These are phyloP conservation scores for Pleurotus citrinopileatus DNA, from an alignment of 768 basidiomycete species.

Conservation along the genomic window DNA sequence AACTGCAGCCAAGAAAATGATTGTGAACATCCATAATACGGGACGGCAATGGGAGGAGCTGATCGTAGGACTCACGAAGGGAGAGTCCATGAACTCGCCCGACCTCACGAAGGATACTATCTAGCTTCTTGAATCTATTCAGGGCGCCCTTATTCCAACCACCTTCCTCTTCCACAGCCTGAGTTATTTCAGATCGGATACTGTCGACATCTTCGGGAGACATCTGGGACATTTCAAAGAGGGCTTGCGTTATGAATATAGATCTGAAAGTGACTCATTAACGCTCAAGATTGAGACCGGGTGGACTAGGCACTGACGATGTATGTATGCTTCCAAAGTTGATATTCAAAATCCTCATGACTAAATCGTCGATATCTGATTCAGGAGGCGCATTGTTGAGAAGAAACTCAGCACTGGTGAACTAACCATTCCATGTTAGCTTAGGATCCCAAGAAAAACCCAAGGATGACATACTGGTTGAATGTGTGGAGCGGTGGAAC, in stretches of 20 bases:
- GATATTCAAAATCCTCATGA: conserved; percentile 13
- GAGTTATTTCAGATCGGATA: conserved; percentile 14
- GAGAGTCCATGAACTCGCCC: conserved; percentile 16
- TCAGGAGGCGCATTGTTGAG: conserved; percentile 2
- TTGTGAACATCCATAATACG: no score
- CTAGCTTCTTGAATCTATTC: conserved; percentile 14
- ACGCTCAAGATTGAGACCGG: no score
- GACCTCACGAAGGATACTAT: conserved; percentile 18
- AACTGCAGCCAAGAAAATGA: conserved; percentile 10
- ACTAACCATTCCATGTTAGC: background rate
- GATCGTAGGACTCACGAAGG: conserved; percentile 1
- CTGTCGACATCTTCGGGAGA: conserved; percentile 9
- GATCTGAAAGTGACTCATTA: background rate
- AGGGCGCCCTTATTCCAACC: conserved; percentile 17
- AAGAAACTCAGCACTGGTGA: background rate
- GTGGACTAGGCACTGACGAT: conserved; percentile 7
- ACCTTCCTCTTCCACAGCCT: conserved; percentile 14
- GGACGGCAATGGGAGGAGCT: no score
- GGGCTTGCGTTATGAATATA: conserved; percentile 17
- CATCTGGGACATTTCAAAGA: conserved; percentile 17
- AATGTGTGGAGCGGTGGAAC: conserved; percentile 8
- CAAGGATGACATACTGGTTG: conserved; percentile 1
- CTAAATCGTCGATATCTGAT: background rate
- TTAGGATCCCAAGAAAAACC: background rate
- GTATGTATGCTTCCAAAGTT: conserved; percentile 19